Evolutionary conservation across 2,329 filamentous ascomycete genomes (phyloP).

Genomic region (Fusarium algeriense): DNA sequence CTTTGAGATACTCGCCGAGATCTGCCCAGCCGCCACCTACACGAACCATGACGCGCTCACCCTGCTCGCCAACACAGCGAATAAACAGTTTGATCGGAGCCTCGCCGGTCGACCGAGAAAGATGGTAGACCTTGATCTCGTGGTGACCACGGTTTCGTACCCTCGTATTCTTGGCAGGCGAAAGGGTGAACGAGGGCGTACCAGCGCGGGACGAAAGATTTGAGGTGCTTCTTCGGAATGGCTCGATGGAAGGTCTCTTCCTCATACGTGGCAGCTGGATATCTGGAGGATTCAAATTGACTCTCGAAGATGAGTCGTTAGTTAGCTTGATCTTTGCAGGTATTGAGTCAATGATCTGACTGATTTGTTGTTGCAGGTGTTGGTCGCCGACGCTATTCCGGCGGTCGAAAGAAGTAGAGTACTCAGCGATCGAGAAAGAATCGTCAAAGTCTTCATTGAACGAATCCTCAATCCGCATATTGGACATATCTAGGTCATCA

Average conservation of each 20-base stretch:
- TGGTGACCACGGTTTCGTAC: constrained; percentile 67
- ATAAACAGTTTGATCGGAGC: constrained; percentile 96
- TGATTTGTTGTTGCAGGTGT: constrained; percentile 83
- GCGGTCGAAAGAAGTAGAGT: constrained; percentile 42
- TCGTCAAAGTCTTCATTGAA: constrained; percentile 63
- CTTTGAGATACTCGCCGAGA: constrained; percentile 91
- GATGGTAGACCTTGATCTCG: constrained; percentile 92
- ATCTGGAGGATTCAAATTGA: constrained; percentile 71
- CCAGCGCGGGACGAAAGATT: constrained; percentile 67
- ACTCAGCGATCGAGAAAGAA: constrained; percentile 51
- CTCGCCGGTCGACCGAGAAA: constrained; percentile 85
- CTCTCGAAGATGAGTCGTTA: constrained; percentile 59
- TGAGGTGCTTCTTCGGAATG: constrained; percentile 62
- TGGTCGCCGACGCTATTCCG: constrained; percentile 66
- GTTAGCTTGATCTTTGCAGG: constrained; percentile 83
- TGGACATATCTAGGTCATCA: constrained; percentile 55
- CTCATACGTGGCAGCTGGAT: constrained; percentile 63
- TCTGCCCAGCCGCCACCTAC: constrained; percentile 99
- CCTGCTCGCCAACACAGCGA: constrained; percentile 87
- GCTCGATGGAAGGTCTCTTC: constrained; percentile 58
- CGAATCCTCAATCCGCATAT: constrained; percentile 58
- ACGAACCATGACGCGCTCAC: constrained; percentile 96
- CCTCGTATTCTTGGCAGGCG: constrained; percentile 69
- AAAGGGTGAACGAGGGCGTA: constrained; percentile 77
- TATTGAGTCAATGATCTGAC: constrained; percentile 80